A percentile compares a stretch with the other conserved stretches of the same genome.
phyloP scores from a whole-genome alignment of 2,329 filamentous ascomycete genomes.

The Neofusicoccum umdonicola region DNA sequence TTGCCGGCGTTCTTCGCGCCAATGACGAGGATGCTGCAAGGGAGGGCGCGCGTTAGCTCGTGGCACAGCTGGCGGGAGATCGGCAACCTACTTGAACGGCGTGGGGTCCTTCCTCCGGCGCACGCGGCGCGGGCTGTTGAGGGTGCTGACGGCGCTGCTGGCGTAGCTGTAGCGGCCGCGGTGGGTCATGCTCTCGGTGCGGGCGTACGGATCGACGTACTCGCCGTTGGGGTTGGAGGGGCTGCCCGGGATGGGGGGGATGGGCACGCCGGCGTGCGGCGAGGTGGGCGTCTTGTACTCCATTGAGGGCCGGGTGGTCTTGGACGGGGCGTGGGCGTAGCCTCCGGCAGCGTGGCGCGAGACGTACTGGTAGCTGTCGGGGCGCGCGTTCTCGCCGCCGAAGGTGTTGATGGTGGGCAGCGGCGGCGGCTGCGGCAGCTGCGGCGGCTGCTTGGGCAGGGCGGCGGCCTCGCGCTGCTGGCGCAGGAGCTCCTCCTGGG shows the following conservation, averaged over 20 bases:
- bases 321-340: conserved; percentile 14
- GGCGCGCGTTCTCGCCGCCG: conserved; percentile 61
- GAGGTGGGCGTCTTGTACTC: conserved; percentile 32
- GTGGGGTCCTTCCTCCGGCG: conserved; percentile 95
- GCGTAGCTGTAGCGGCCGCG: conserved; percentile 96
- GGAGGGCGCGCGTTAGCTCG: conserved; percentile 18
- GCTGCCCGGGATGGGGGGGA: conserved; percentile 14
- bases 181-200: conserved; percentile 93
- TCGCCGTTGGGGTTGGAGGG: conserved; percentile 44
- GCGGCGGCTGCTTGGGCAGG: conserved; percentile 60
- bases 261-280: conserved; percentile 35
- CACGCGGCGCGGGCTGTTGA: conserved; percentile 89
- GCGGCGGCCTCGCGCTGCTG: conserved; percentile 55
- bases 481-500: conserved; percentile 52
- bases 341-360: conserved; percentile 55
- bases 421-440: conserved; percentile 50
- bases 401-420: conserved; percentile 55
- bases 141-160: conserved; percentile 82
- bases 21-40: conserved; percentile 76
- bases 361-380: conserved; percentile 61
- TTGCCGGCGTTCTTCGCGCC: conserved; percentile 87
- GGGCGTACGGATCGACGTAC: conserved; percentile 70
- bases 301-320: conserved; percentile 35
- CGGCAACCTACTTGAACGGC: conserved; percentile 83
- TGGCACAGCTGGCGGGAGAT: conserved; percentile 1